phyloP scores from a whole-genome alignment of 2,329 filamentous ascomycete species.

The Xylariales sp. region DNA sequence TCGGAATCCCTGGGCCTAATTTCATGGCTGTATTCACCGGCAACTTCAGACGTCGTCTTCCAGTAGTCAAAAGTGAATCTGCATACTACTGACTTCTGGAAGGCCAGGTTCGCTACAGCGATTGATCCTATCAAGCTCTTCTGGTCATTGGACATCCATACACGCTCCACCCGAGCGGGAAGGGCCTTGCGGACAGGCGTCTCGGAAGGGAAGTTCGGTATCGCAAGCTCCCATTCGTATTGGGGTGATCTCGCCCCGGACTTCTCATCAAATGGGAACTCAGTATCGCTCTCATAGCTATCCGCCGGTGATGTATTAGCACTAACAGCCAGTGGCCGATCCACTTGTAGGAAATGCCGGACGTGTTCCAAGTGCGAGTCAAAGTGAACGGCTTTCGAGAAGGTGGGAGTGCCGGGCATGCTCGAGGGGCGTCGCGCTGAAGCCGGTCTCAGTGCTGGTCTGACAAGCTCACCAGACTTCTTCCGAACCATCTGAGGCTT shows the following conservation, averaged over 20 bases:
- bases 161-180: slow-evolving; percentile 76
- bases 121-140: slow-evolving; percentile 80
- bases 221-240: slow-evolving; percentile 82
- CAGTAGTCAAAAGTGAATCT: slow-evolving; percentile 96
- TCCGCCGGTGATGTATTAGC: slow-evolving; percentile 90
- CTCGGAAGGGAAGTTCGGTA: slow-evolving; percentile 76
- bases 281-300: slow-evolving; percentile 76
- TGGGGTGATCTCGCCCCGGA: slow-evolving; percentile 39
- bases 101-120: slow-evolving; percentile 82
- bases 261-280: slow-evolving; percentile 75
- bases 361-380: slow-evolving; percentile 95
- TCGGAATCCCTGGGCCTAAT: slow-evolving; percentile 61
- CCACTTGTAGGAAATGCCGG: slow-evolving; percentile 89
- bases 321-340: slow-evolving; percentile 92
- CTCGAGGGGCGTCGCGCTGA: slow-evolving; percentile 83
- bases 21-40: slow-evolving; percentile 81
- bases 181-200: slow-evolving; percentile 55
- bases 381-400: slow-evolving; percentile 96
- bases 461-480: slow-evolving; percentile 95
- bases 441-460: slow-evolving; percentile 78
- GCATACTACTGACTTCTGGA: slow-evolving; percentile 83
- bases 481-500: slow-evolving; percentile 96
- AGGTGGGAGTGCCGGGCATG: slow-evolving; percentile 96
- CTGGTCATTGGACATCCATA: slow-evolving; percentile 84
- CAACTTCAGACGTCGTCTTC: slow-evolving; percentile 95